Conservation (phyloP, 805 yeast species). For the Starmerella kuoi region DNA sequence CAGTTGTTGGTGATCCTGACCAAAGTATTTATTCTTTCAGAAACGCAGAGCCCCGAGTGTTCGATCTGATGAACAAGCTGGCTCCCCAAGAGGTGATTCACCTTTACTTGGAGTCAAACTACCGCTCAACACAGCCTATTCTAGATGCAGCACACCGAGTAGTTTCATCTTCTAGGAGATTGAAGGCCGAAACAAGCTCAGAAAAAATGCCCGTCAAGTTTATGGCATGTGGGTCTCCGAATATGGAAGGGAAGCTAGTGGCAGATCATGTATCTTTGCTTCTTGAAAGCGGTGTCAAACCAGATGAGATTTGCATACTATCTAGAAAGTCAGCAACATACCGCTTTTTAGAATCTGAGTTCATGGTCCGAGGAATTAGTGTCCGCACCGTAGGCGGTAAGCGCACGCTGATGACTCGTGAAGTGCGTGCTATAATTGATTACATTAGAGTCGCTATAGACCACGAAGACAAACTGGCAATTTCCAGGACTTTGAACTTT, state of each 20-base stretch:
- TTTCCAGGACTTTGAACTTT: constrained; percentile 42
- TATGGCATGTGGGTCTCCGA: constrained; percentile 42
- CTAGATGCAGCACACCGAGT: constrained; percentile 46
- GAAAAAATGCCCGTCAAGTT: constrained; percentile 22
- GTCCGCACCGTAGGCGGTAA: constrained; percentile 58
- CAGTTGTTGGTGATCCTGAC: constrained; percentile 94
- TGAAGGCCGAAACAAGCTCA: not conserved
- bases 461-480: constrained; percentile 48
- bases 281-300: constrained; percentile 33
- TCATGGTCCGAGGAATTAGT: constrained; percentile 46
- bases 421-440: constrained; percentile 50
- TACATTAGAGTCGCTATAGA: constrained; percentile 51
- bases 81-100: constrained; percentile 23
- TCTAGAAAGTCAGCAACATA: constrained; percentile 31
- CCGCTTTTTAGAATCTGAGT: constrained; percentile 49
- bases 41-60: constrained; percentile 61
- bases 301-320: constrained; percentile 59
- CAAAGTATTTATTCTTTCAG: constrained; percentile 88
- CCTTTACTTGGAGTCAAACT: constrained; percentile 52
- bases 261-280: constrained; percentile 44
- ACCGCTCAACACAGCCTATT: constrained; percentile 64
- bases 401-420: constrained; percentile 70
- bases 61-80: constrained; percentile 40
- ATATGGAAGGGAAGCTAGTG: constrained; percentile 1
- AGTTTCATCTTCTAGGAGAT: constrained; percentile 3